Base-by-base conservation (phyloP, 2,329 filamentous ascomycete species). In the Pseudofabraea citricarpa region DNA sequence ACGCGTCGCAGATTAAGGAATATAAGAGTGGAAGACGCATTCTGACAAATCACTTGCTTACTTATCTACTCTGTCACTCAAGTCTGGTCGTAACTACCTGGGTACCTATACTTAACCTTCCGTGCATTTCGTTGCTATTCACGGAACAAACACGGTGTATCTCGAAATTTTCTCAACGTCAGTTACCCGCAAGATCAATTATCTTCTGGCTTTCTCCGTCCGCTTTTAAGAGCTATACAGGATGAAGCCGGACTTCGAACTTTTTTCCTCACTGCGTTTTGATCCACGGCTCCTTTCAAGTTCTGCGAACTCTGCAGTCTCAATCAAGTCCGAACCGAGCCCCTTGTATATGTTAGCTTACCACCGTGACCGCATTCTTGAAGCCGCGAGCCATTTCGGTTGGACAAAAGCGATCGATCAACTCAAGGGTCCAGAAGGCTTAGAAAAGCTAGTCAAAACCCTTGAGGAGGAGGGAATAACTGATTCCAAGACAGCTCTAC, bases 321-420 rank as follows among this genome's bases (percentile, higher is more conserved):
- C 37, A 50, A 47, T 16, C 27, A 47, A 29, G 12, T 43, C 6
- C 54, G 46, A 52, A 44, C 72, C 67, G 81, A 81, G 56, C 7
- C 77, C 83, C 0, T 82, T 88, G 54, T 94, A 94, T 63, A 88
- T 94, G 74, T 75, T 93, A 13, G 72, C 81, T 45, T 83, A 83
- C 53, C 90, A 95, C 62, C 78, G 81, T 36, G 85, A 90, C 60
- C 83, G 90, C 41, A 76, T 95, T 60, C 70, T 89, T n/a, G 74
- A 69, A 44, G 80, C 79, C 12, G 79, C 79, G 5, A 61, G 56
- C 5, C 60, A 82, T 51, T 85, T 77, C 68, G 57, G 64, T 5
- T 84, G 78, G 79, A 53, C 64, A 2, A 47, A 57, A 3, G 78
- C 72, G 1, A 52, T 74, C 8, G 55, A 66, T 1, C 49, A 54